Conservation (phyloP, 495 filamentous ascomycete genomes). For the Penicillium cosmopolitanum region DNA sequence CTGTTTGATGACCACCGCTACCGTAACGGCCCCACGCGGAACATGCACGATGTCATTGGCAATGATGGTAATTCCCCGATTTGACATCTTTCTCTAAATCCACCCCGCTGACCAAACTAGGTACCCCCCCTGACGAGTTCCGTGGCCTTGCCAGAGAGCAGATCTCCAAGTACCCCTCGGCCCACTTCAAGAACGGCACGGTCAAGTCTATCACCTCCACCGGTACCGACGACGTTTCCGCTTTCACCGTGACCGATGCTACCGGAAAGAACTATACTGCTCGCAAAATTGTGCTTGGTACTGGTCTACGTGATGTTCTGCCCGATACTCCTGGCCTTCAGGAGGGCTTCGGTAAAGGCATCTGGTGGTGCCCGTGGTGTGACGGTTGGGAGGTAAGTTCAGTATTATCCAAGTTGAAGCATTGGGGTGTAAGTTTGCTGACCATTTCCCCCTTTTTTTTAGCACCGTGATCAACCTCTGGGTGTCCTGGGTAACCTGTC, state of each 20-base stretch:
- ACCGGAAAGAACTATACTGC: slow-evolving; percentile 42
- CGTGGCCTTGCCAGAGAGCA: slow-evolving; percentile 55
- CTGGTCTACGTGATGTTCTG: slow-evolving; percentile 56
- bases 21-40: slow-evolving; percentile 55
- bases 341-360: slow-evolving; percentile 59
- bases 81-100: background rate
- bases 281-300: slow-evolving; percentile 58
- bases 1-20: slow-evolving; percentile 60
- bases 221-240: slow-evolving; percentile 33
- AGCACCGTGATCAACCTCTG: slow-evolving; percentile 57
- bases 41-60: slow-evolving; percentile 63
- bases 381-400: slow-evolving; percentile 53
- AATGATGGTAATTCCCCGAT: slow-evolving; percentile 50
- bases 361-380: slow-evolving; percentile 67
- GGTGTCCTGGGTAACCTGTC: slow-evolving; percentile 51
- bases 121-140: slow-evolving; percentile 55
- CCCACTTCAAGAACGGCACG: slow-evolving; percentile 52
- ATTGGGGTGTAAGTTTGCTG: no score
- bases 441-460: background rate
- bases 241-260: slow-evolving; percentile 46
- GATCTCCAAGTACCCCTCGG: slow-evolving; percentile 51
- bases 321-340: slow-evolving; percentile 54
- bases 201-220: slow-evolving; percentile 48
- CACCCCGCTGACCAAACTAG: slow-evolving; percentile 25
- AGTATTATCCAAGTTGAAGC: background rate